phyloP scores from a whole-genome alignment of 1,284 basidiomycete species.

The Leucoagaricus sp. region DNA sequence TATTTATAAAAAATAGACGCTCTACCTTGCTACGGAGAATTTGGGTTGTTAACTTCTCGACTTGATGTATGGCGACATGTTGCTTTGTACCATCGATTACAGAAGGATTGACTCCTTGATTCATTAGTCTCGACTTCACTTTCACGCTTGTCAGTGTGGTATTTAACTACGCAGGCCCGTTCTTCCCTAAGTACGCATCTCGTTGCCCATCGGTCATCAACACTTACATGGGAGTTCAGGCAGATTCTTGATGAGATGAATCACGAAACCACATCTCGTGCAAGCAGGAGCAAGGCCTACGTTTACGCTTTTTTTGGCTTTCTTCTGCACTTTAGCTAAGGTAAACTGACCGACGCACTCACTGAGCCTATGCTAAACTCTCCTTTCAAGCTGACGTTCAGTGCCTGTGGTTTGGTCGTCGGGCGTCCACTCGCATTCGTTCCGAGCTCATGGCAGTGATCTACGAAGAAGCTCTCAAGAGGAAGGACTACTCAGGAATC shows the following conservation, averaged over 20 bases:
- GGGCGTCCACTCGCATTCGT: constrained; percentile 70
- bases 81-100: background rate
- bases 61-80: constrained; percentile 45
- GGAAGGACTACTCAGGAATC: constrained; percentile 84
- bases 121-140: constrained; percentile 59
- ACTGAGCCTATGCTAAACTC: background rate
- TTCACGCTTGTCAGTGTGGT: constrained; percentile 65
- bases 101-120: background rate
- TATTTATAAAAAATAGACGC: constrained; percentile 28
- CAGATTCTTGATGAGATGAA: constrained; percentile 51
- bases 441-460: constrained; percentile 80
- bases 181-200: constrained; percentile 57
- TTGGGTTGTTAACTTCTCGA: constrained; percentile 59
- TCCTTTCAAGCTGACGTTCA: constrained; percentile 61
- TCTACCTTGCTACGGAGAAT: constrained; percentile 64
- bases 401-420: constrained; percentile 77
- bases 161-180: constrained; percentile 71
- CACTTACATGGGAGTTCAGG: constrained; percentile 23
- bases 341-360: constrained; percentile 21
- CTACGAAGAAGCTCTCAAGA: constrained; percentile 88
- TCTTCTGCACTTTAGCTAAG: constrained; percentile 59
- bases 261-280: constrained; percentile 37
- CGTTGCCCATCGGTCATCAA: background rate
- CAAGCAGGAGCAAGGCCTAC: constrained; percentile 61
- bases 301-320: constrained; percentile 71